Evolutionary conservation across 1,139 yeast species (phyloP).

Genomic region (Lodderomyces jiufengensis): DNA sequence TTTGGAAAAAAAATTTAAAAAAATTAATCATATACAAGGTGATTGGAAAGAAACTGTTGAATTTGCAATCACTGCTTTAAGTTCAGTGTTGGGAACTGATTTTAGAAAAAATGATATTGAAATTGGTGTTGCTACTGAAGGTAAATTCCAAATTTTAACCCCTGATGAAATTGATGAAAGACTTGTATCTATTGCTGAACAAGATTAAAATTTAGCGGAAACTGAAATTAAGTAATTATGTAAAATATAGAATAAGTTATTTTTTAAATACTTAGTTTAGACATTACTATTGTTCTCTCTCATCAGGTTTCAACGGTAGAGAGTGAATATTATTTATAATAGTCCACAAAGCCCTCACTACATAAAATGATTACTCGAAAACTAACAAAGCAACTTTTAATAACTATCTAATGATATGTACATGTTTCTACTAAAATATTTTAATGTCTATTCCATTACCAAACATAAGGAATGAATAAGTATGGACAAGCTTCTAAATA

Average conservation of each 20-base stretch:
- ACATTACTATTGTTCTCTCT: too few species aligned
- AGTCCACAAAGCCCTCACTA: too few species aligned
- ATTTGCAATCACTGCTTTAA: constrained; percentile 79
- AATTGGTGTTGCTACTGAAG: constrained; percentile 79
- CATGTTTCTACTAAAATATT: not conserved
- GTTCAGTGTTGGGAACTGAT: constrained; percentile 86
- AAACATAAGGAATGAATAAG: constrained; percentile 83
- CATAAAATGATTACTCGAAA: too few species aligned
- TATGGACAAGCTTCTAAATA: constrained; percentile 88
- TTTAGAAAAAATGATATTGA: constrained; percentile 91
- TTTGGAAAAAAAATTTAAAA: constrained; percentile 88
- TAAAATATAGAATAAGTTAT: too few species aligned
- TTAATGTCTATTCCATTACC: constrained; percentile 26
- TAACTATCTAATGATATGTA: too few species aligned
- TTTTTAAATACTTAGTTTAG: too few species aligned
- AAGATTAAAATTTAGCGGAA: constrained; percentile 50
- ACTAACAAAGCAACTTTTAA: too few species aligned
- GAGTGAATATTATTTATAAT: too few species aligned
- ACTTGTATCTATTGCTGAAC: constrained; percentile 90
- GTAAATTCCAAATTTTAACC: constrained; percentile 66
- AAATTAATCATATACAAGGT: constrained; percentile 67
- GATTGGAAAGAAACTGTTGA: constrained; percentile 90
- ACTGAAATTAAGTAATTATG: not conserved
- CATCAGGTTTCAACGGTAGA: too few species aligned
- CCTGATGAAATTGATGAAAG: constrained; percentile 93